A percentile compares a stretch with the other conserved stretches of the same genome.
These are phyloP conservation scores for Talaromyces sp. DNA, from an alignment of 2,329 filamentous ascomycete species.

Conservation along the genomic window DNA sequence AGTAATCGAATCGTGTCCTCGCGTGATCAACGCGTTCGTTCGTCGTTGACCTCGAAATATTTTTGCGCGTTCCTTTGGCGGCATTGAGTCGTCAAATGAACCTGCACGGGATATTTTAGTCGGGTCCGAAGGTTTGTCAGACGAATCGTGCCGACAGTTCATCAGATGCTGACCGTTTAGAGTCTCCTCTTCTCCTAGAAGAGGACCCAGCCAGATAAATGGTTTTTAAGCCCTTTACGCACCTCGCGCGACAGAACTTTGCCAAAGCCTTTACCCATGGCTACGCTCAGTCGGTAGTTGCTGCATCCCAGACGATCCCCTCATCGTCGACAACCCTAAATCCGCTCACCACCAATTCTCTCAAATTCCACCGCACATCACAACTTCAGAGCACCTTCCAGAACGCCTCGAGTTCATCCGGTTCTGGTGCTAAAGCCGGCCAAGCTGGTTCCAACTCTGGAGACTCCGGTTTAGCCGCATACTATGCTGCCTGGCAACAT, in stretches of 20 bases:
- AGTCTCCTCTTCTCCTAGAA: slow-evolving; percentile 61
- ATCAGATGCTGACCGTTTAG: slow-evolving; percentile 27
- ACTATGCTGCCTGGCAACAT: slow-evolving; percentile 86
- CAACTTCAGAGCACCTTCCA: slow-evolving; percentile 79
- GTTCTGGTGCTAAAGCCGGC: slow-evolving; percentile 53
- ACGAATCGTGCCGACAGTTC: background rate
- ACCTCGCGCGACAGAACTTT: slow-evolving; percentile 95
- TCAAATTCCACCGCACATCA: slow-evolving; percentile 53
- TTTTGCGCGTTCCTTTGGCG: slow-evolving; percentile 61
- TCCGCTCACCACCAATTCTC: slow-evolving; percentile 49
- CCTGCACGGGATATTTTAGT: slow-evolving; percentile 70
- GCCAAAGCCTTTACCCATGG: slow-evolving; percentile 96
- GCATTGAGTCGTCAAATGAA: slow-evolving; percentile 92
- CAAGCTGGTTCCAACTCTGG: slow-evolving; percentile 53
- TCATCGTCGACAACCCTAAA: slow-evolving; percentile 50
- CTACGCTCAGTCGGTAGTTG: slow-evolving; percentile 96
- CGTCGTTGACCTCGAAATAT: slow-evolving; percentile 8
- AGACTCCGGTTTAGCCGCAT: slow-evolving; percentile 76
- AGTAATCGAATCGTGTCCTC: background rate
- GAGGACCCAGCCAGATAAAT: slow-evolving; percentile 79
- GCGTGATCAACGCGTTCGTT: slow-evolving; percentile 4
- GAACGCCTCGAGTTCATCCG: slow-evolving; percentile 51
- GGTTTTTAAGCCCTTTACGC: slow-evolving; percentile 66
- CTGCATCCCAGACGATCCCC: slow-evolving; percentile 80
- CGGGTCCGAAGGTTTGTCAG: slow-evolving; percentile 62